Base-by-base conservation (phyloP, 2,329 filamentous ascomycete species). In the Rasamsonia emersonii region DNA sequence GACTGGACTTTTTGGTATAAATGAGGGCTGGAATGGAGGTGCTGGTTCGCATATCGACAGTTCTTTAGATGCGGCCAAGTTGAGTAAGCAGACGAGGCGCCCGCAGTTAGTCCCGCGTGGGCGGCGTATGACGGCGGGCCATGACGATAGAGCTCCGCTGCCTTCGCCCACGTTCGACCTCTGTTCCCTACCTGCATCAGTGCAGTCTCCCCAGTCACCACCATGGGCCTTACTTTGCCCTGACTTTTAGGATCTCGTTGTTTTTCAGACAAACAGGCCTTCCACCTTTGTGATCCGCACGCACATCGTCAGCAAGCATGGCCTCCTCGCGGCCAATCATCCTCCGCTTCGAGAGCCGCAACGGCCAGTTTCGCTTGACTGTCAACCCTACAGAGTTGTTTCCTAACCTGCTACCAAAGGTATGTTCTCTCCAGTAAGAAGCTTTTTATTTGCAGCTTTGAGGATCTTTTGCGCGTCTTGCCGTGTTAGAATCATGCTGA, bases 291-390 rank as follows among this genome's bases (percentile, higher is more conserved):
- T n/a, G n/a, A n/a, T n/a, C n/a, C n/a, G n/a, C 26, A 9, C 13
- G 4, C n/a, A n/a, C n/a, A n/a, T n/a, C n/a, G n/a, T 14, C 18
- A 30, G 18, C 26, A 40, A 43, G 28, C 21, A 64, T 63, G 60
- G 46, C 58, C 24, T 42, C 51, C 15, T 46, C 59, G 28, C 45
- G 53, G 54, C 64, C 54, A 43, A 94, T 94, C 77, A 71, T 94
- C 52, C 69, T 95, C 35, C 77, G 88, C 59, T 83, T 94, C 47
- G 80, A 88, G 50, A 86, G 86, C 56, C 86, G 84, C 43, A 86
- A 95, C 65, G 91, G 91, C 65, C 91, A 91, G 70, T 80, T 88
- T 61, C 82, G 91, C 47, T 69, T 96, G 50, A 83, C 71, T 31
- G 75, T 93, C 45, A 79, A 88, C 47, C 74, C 79, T 30, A 70